Evolutionary conservation across 176 grass and related monocot genomes (phyloP), one percentile per base, ranked within the genome.

Genomic region (Zea luxurians): DNA sequence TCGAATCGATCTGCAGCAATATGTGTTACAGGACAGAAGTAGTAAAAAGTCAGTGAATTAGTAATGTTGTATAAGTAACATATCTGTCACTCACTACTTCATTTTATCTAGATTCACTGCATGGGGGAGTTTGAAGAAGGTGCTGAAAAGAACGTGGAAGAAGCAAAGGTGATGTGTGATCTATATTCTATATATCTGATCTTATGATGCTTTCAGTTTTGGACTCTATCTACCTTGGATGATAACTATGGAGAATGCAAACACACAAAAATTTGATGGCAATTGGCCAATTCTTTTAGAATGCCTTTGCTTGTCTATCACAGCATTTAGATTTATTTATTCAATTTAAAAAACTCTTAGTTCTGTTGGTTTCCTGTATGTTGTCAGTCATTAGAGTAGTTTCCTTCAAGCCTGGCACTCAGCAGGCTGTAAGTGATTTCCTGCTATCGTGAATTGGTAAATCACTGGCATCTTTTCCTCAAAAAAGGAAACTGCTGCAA

Each of bases 101-200:
- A 61, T 73, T 77, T 70, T 5, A 16, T 76, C 13, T 75, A 83
- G 73, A 54, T 48, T 60, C 42, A 83, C 41, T 60, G 53, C 73
- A 41, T 67, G 8, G 35, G 12, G 35, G 8, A 12, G 43, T 42
- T 73, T 69, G 61, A 73, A 82, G 35, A 70, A 15, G 64, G 16
- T 12, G 17, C 42, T 61, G 53, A 9, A 70, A 77, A 77, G n/a
- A 50, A 69, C 17, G 12, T 70, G n/a, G 54, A 77, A 77, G 64
- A 61, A 61, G 73, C 43, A 63, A 62, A 70, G 82, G 82, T 84
- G 8, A 44, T 5, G 11, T 34, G 41, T 61, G 45, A 60, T 40
- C 16, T 59, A 5, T 50, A 15, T 48, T 40, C 16, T 59, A 15
- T 50, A 20, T 17, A 46, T 75, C 50, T 54, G 15, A 53, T 53